These are phyloP conservation scores for Trichoderma gracile DNA, from an alignment of 2,329 filamentous ascomycete genomes.

Conservation along the genomic window DNA sequence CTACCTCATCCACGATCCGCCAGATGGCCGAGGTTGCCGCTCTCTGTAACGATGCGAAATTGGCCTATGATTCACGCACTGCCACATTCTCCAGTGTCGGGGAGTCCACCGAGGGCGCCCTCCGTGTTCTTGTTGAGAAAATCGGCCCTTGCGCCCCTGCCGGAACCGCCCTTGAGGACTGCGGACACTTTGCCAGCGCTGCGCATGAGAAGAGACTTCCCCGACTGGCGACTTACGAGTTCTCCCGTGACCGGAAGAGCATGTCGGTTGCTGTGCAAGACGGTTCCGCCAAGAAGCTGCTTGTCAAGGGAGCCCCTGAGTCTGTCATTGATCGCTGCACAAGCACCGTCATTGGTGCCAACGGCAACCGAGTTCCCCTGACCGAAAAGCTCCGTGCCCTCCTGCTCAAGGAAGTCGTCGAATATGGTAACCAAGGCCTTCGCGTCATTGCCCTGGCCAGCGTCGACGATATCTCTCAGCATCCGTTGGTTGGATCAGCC, in stretches of 20 bases:
- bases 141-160: slow-evolving; percentile 75
- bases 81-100: slow-evolving; percentile 79
- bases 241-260: slow-evolving; percentile 96
- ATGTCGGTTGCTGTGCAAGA: slow-evolving; percentile 92
- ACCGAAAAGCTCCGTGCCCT: slow-evolving; percentile 68
- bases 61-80: slow-evolving; percentile 78
- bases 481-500: slow-evolving; percentile 70
- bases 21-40: slow-evolving; percentile 73
- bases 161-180: slow-evolving; percentile 57
- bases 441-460: slow-evolving; percentile 93
- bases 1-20: slow-evolving; percentile 71
- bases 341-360: slow-evolving; percentile 72
- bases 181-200: slow-evolving; percentile 78
- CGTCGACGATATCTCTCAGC: slow-evolving; percentile 71
- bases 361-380: slow-evolving; percentile 75
- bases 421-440: slow-evolving; percentile 89
- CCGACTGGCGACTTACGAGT: slow-evolving; percentile 87
- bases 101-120: slow-evolving; percentile 91
- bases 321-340: slow-evolving; percentile 91
- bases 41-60: slow-evolving; percentile 84
- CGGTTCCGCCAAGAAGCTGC: slow-evolving; percentile 70
- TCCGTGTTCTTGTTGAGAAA: slow-evolving; percentile 91
- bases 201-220: slow-evolving; percentile 77
- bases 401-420: slow-evolving; percentile 76
- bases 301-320: slow-evolving; percentile 96